Conservation (phyloP, 306 rosid species). For the Medicago ruthenica region DNA sequence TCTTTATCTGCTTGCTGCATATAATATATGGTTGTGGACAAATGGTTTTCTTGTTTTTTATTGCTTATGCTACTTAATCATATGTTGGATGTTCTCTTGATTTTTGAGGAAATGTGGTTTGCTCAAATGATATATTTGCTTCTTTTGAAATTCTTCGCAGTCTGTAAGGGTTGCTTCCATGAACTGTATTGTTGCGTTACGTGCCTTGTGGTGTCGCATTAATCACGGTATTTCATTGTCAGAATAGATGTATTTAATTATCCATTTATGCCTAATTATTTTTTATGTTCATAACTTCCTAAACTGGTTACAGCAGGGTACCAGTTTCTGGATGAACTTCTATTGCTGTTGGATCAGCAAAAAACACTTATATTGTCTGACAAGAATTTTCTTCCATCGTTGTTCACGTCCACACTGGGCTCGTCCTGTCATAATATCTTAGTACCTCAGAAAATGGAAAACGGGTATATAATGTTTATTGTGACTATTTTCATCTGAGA, state of each 20-base stretch:
- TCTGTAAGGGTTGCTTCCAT: slow-evolving; percentile 73
- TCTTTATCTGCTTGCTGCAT: slow-evolving; percentile 24
- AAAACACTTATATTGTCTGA: slow-evolving; percentile 80
- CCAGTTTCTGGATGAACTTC: slow-evolving; percentile 68
- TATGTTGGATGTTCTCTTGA: slow-evolving; percentile 16
- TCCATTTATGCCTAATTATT: background rate
- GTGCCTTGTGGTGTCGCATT: slow-evolving; percentile 61
- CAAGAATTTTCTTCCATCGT: slow-evolving; percentile 71
- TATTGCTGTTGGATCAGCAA: slow-evolving; percentile 68
- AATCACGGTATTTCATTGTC: slow-evolving; percentile 67
- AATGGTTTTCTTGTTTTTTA: slow-evolving; percentile 11
- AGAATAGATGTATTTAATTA: slow-evolving; percentile 20
- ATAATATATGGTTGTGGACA: background rate
- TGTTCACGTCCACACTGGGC: slow-evolving; percentile 70
- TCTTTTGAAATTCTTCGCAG: slow-evolving; percentile 50
- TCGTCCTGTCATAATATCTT: slow-evolving; percentile 61
- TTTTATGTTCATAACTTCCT: slow-evolving; percentile 33
- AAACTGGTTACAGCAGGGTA: slow-evolving; percentile 64
- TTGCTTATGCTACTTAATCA: slow-evolving; percentile 8
- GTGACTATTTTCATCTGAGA: slow-evolving; percentile 17
- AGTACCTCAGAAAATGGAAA: slow-evolving; percentile 72
- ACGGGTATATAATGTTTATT: slow-evolving; percentile 59
- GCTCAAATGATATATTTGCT: slow-evolving; percentile 25
- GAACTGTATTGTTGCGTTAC: slow-evolving; percentile 68
- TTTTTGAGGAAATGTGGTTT: slow-evolving; percentile 14